Evolutionary conservation across 2,329 filamentous ascomycete genomes (phyloP).

Genomic region (Talaromyces funiculosus): DNA sequence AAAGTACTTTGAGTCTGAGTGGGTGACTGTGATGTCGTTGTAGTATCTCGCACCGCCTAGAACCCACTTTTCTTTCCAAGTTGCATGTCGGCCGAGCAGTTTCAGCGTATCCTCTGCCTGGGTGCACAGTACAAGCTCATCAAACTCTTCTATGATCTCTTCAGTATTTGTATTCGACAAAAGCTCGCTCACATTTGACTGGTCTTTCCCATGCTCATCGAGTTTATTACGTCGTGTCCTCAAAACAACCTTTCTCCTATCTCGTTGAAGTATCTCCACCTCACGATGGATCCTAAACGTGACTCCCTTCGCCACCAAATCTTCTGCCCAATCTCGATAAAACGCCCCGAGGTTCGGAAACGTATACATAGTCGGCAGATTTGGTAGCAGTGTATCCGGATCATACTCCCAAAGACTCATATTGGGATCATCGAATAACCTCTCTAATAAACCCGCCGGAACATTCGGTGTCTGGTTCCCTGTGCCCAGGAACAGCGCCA

Average conservation of each 20-base stretch:
- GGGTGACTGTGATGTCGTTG: conserved; percentile 58
- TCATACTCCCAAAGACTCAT: conserved; percentile 59
- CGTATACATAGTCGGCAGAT: conserved; percentile 54
- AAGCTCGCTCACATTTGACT: conserved; percentile 6
- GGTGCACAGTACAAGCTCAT: conserved; percentile 56
- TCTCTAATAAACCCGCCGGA: conserved; percentile 60
- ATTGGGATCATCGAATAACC: conserved; percentile 54
- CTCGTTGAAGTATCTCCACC: conserved; percentile 4
- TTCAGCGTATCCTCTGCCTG: conserved; percentile 51
- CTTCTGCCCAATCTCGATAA: conserved; percentile 52
- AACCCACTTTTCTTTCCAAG: conserved; percentile 59
- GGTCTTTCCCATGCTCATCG: background rate
- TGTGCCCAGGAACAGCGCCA: conserved; percentile 68
- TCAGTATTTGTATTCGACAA: background rate
- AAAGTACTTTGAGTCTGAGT: conserved; percentile 55
- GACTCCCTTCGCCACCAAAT: conserved; percentile 50
- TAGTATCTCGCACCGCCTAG: conserved; percentile 64
- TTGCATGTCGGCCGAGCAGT: conserved; percentile 48
- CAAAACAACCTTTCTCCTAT: background rate
- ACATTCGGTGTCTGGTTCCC: conserved; percentile 70
- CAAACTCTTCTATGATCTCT: conserved; percentile 38
- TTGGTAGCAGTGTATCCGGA: conserved; percentile 49
- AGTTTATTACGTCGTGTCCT: background rate
- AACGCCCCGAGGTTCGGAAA: conserved; percentile 56
- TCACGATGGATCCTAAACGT: conserved; percentile 42